These are phyloP conservation scores for Syzygium grande DNA, from an alignment of 345 rosid genomes.

Conservation along the genomic window DNA sequence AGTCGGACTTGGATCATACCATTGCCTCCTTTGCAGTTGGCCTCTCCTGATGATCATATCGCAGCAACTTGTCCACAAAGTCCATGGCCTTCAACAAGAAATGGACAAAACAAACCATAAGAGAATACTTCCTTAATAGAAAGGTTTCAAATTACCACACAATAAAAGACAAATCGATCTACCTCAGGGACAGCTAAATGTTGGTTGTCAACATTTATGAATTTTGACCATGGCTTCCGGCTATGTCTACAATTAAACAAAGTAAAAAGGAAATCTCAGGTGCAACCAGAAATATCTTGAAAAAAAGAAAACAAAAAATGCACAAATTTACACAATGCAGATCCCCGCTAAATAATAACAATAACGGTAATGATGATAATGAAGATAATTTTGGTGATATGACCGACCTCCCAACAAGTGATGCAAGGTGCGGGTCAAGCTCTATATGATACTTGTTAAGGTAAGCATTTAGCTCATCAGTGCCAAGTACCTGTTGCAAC, in stretches of 20 bases:
- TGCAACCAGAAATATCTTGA: background rate
- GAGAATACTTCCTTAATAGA: background rate
- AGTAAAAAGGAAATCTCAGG: background rate
- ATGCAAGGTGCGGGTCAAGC: constrained; percentile 82
- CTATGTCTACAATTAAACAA: constrained; percentile 44
- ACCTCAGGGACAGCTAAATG: constrained; percentile 95
- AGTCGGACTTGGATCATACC: constrained; percentile 24
- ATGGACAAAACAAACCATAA: background rate
- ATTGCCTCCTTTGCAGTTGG: constrained; percentile 98
- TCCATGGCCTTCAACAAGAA: constrained; percentile 61
- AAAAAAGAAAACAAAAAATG: background rate
- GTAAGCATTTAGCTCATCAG: constrained; percentile 82
- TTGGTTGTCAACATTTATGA: constrained; percentile 79
- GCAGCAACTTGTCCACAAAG: constrained; percentile 90
- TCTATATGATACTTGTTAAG: constrained; percentile 78
- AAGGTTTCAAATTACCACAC: background rate
- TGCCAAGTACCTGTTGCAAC: constrained; percentile 68
- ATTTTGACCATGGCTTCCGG: constrained; percentile 89
- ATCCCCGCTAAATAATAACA: background rate
- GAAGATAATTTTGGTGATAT: background rate
- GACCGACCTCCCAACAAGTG: constrained; percentile 82
- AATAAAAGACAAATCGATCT: constrained; percentile 3
- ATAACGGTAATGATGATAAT: background rate
- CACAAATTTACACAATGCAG: background rate
- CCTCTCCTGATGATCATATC: constrained; percentile 96